These are phyloP conservation scores for Chaetomium olivaceum DNA, from an alignment of 2,329 filamentous ascomycete species.

Conservation along the genomic window DNA sequence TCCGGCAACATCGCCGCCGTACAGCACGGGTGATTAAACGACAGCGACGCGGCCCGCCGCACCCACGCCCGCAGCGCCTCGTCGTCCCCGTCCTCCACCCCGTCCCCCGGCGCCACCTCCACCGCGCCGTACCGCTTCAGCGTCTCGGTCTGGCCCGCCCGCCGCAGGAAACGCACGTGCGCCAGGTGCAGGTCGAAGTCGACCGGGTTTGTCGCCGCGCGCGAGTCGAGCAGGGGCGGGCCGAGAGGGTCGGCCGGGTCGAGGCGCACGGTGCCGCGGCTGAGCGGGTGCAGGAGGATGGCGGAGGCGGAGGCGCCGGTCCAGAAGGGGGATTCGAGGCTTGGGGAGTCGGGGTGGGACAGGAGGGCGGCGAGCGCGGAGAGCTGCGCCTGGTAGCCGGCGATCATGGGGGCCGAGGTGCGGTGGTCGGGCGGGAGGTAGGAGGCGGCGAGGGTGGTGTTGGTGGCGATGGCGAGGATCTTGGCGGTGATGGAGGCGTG, in stretches of 20 bases:
- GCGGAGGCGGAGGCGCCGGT: slow-evolving; percentile 26
- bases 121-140: slow-evolving; percentile 36
- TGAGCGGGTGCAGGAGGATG: slow-evolving; percentile 34
- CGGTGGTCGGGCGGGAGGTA: slow-evolving; percentile 24
- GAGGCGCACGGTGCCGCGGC: slow-evolving; percentile 24
- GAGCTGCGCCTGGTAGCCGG: slow-evolving; percentile 26
- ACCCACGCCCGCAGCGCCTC: slow-evolving; percentile 4
- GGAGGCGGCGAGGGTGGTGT: not conserved
- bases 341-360: slow-evolving; percentile 14
- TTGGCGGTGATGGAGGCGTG: slow-evolving; percentile 10
- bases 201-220: slow-evolving; percentile 48
- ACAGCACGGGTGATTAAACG: slow-evolving; percentile 33
- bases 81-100: not conserved
- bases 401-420: slow-evolving; percentile 18
- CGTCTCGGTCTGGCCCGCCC: slow-evolving; percentile 30
- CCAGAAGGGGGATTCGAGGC: slow-evolving; percentile 21
- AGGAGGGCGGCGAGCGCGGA: slow-evolving; percentile 17
- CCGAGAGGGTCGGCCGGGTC: slow-evolving; percentile 39
- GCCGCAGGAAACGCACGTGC: slow-evolving; percentile 39
- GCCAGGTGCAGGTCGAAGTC: slow-evolving; percentile 51
- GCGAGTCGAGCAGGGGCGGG: slow-evolving; percentile 41
- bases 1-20: slow-evolving; percentile 30
- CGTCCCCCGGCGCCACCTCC: not conserved
- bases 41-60: slow-evolving; percentile 3
- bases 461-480: slow-evolving; percentile 15